phyloP scores from a whole-genome alignment of 2,329 filamentous ascomycete species.

The Aspergillus japonicus region DNA sequence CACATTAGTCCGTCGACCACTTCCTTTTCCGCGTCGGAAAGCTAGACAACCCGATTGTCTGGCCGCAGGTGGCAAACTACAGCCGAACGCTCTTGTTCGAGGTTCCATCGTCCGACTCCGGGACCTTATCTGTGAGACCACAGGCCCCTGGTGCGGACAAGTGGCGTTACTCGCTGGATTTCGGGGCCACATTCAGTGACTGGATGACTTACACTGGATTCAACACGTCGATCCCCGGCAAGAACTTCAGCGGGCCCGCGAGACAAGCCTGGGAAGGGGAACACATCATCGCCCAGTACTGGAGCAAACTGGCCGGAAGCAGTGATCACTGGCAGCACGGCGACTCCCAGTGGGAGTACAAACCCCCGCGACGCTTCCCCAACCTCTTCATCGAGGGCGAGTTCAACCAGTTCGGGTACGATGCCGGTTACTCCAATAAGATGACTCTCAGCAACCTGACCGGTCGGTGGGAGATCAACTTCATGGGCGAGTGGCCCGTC shows the following conservation, averaged over 20 bases:
- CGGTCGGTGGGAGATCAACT: conserved; percentile 57
- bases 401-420: conserved; percentile 64
- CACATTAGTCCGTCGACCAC: conserved; percentile 42
- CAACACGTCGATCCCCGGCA: conserved; percentile 48
- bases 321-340: conserved; percentile 60
- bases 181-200: conserved; percentile 56
- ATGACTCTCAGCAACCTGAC: conserved; percentile 46
- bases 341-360: conserved; percentile 46
- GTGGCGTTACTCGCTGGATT: conserved; percentile 62
- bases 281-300: conserved; percentile 63
- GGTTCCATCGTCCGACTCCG: conserved; percentile 29
- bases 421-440: conserved; percentile 54
- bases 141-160: conserved; percentile 60
- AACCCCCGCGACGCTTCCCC: conserved; percentile 53
- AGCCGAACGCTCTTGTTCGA: conserved; percentile 52
- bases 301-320: conserved; percentile 57
- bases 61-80: conserved; percentile 57
- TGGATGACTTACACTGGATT: conserved; percentile 56
- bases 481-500: conserved; percentile 64
- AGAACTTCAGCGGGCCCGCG: conserved; percentile 56
- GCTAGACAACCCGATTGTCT: conserved; percentile 58
- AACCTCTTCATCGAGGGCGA: conserved; percentile 61
- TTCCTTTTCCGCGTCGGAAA: conserved; percentile 61
- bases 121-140: conserved; percentile 52
- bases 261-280: conserved; percentile 59